Percentiles rank a stretch among this genome's conserved stretches.
phyloP scores from a whole-genome alignment of 331 rosid genomes.

The Pyracantha coccinea region DNA sequence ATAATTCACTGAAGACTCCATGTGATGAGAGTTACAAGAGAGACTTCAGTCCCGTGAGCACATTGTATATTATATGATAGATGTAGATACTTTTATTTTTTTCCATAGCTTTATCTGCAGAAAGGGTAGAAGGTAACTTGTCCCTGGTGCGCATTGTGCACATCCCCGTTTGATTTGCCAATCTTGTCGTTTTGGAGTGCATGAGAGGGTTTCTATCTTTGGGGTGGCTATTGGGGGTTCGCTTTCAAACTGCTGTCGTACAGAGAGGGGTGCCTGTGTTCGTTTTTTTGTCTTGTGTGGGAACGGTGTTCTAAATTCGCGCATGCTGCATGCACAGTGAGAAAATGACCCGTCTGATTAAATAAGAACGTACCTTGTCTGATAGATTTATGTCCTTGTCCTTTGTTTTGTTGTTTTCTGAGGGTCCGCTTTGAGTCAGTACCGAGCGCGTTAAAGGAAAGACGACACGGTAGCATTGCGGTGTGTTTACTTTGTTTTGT shows the following conservation, averaged over 20 bases:
- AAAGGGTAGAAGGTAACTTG: neutral
- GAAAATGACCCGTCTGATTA: too few species aligned
- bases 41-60: slow-evolving; percentile 29
- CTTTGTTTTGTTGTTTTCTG: slow-evolving; percentile 9
- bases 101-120: neutral
- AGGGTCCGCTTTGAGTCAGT: slow-evolving; percentile 10
- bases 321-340: slow-evolving; percentile 52
- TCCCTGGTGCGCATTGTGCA: slow-evolving; percentile 2
- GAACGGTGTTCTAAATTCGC: slow-evolving; percentile 29
- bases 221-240: neutral
- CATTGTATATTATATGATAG: neutral
- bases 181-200: slow-evolving; percentile 15
- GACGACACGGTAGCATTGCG: neutral
- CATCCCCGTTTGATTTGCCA: neutral
- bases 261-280: too few species aligned
- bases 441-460: neutral
- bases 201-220: neutral
- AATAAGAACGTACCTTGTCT: slow-evolving; percentile 12
- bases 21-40: slow-evolving; percentile 24
- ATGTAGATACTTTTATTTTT: neutral
- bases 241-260: slow-evolving; percentile 21
- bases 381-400: slow-evolving; percentile 26
- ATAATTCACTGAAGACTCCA: slow-evolving; percentile 5
- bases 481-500: neutral
- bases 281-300: slow-evolving; percentile 17